These are phyloP conservation scores for Cyclotella choctawhatcheeana DNA, from an alignment of 108 stramenopile genomes.

Conservation along the genomic window DNA sequence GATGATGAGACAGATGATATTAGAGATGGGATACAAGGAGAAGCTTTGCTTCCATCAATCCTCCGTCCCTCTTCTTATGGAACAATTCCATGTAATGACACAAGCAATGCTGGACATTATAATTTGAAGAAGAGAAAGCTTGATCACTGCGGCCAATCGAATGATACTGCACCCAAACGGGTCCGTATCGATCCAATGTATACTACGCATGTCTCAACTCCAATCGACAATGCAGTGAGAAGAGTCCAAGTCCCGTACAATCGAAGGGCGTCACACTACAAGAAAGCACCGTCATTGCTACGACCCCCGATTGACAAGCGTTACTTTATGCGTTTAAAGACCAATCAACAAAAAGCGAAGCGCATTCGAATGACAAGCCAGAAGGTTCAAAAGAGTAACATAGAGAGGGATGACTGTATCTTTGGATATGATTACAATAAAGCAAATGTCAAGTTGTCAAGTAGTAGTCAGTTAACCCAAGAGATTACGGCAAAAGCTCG, in stretches of 20 bases:
- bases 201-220: neutral
- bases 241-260: neutral
- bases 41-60: conserved; percentile 4
- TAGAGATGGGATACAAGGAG: neutral
- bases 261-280: neutral
- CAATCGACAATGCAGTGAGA: neutral
- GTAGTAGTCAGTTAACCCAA: neutral
- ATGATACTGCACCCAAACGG: neutral
- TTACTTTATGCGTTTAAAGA: neutral
- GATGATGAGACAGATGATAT: neutral
- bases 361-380: neutral
- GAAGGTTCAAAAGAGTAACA: neutral
- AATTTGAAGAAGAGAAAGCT: no score
- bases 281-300: neutral
- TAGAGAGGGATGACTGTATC: neutral
- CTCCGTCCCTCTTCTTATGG: conserved; percentile 24
- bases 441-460: neutral
- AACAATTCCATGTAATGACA: neutral
- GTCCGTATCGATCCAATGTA: no score
- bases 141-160: neutral
- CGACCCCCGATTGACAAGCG: neutral
- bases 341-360: neutral
- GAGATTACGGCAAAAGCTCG: neutral
- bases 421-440: neutral
- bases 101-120: no score